These are phyloP conservation scores for Sporothrix sp. DNA, from an alignment of 2,329 filamentous ascomycete genomes.

Conservation along the genomic window DNA sequence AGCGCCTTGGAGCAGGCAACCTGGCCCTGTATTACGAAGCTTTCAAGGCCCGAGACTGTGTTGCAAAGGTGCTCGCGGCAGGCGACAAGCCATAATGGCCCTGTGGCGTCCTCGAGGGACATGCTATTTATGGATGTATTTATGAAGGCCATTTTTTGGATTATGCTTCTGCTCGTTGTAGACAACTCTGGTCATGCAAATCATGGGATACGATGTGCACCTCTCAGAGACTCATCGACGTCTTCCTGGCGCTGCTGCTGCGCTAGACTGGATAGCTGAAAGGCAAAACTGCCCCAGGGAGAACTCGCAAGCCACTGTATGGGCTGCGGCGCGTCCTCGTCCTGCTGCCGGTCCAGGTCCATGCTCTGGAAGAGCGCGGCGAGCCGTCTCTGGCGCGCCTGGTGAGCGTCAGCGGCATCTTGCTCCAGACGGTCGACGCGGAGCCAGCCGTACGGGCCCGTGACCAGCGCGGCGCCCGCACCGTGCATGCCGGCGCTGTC, in stretches of 20 bases:
- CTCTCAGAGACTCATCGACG: not conserved
- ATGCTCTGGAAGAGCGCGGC: slow-evolving; percentile 36
- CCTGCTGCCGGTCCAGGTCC: slow-evolving; percentile 20
- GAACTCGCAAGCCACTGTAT: slow-evolving; percentile 39
- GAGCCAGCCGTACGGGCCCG: slow-evolving; percentile 43
- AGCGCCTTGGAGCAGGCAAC: slow-evolving; percentile 19
- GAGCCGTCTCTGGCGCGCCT: slow-evolving; percentile 27
- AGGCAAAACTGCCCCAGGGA: slow-evolving; percentile 38
- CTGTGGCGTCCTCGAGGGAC: too few species aligned
- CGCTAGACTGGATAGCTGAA: slow-evolving; percentile 1
- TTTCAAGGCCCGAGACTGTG: slow-evolving; percentile 4
- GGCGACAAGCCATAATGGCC: not conserved
- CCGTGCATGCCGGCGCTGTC: slow-evolving; percentile 12
- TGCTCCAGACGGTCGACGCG: slow-evolving; percentile 32
- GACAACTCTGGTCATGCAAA: not conserved
- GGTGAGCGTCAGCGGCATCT: not conserved
- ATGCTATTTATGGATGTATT: not conserved
- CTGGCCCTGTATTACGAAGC: slow-evolving; percentile 31
- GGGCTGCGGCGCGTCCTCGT: slow-evolving; percentile 31
- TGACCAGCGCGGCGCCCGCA: slow-evolving; percentile 22
- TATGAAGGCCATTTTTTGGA: not conserved
- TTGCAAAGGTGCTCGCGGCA: not conserved
- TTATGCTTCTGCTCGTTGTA: not conserved
- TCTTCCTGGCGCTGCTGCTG: not conserved
- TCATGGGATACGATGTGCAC: not conserved